Evolutionary conservation across 2,329 filamentous ascomycete species (phyloP), one percentile per base, ranked within the genome.

Genomic region (Hypoxylon sp.): DNA sequence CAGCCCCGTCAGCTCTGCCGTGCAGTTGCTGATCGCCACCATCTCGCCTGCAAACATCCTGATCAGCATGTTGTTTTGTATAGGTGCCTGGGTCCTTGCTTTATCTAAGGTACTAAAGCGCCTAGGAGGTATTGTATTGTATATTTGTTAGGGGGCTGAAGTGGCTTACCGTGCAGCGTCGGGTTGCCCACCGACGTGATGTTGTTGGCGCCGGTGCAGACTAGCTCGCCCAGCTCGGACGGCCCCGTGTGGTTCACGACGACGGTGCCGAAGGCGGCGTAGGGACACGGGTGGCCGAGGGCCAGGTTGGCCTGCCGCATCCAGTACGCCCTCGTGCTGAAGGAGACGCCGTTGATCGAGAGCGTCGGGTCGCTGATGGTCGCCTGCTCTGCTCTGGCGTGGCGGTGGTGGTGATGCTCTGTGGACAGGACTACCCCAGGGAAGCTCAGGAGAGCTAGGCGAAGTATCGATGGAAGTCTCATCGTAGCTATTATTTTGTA

Each of bases 21-120:
- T 78, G 73, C 82, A 85, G 70, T 83, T 83, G 47, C 74, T 75
- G 47, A 85, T 84, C 10, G 80, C 81, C 2, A 78, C 77, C 20
- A 84, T 83, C 64, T 86, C 83, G 13, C 81, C 79, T 78, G 42
- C 31, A 20, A 21, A n/a, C 15, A 18, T 45, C 3, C 13, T 11
- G 11, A 11, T 29, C 11, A 29, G 26, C 26, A 29, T n/a, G 13
- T 7, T 29, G 29, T 2, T 3, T 33, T 15, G 11, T 33, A 3
- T n/a, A n/a, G n/a, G n/a, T n/a, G n/a, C n/a, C n/a, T n/a, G n/a
- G n/a, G n/a, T n/a, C n/a, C n/a, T n/a, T n/a, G n/a, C n/a, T n/a
- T n/a, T n/a, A n/a, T n/a, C n/a, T n/a, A n/a, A n/a, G n/a, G n/a
- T n/a, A n/a, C n/a, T n/a, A n/a, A n/a, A n/a, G n/a, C n/a, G n/a